Evolutionary conservation across 306 rosid genomes (phyloP), one percentile per base, ranked within the genome.

Genomic region (Sechiopsis laciniata): DNA sequence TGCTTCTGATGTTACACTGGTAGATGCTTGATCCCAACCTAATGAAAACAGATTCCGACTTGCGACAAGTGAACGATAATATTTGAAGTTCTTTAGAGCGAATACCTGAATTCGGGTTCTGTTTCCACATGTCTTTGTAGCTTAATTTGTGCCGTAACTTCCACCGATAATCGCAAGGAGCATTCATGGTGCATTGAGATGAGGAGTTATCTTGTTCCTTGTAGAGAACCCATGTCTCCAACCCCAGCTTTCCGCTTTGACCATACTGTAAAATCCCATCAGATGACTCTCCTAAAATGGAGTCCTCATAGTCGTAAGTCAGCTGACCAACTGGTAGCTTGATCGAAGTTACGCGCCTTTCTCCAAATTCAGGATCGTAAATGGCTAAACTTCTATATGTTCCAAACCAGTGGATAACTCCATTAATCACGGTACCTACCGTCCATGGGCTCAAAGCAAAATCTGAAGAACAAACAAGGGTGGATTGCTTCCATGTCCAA

Each of bases 241-340:
- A 35, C 57, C 95, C 95, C 40, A 83, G 73, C 53, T 70, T 81
- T 71, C 82, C 87, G 85, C 95, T 87, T 84, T 88, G 95, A 75
- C 95, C 91, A 77, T 86, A 90, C 78, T 75, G 91, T 81, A 90
- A 75, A 71, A 78, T 81, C 70, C 96, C 91, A 87, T 90, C 87
- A 0, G 87, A 81, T 12, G 96, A 80, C 79, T 87, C 89, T 74
- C 96, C 96, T 48, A 90, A 87, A 70, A 87, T 79, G 73, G 81
- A 85, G 77, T 83, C 95, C 73, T 88, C 95, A 19, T 80, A 87
- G 29, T 90, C 96, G 3, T 16, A 61, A 0, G 95, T 58, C 76
- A 86, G 75, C 76, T 51, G 75, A 55, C 91, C 90, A 1, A 70
- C 73, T 2, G 95, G 95, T 73, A 88, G 81, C 79, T 83, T 85